These are phyloP conservation scores for Chernovozyma sophiae-reginae DNA, from an alignment of 1,139 yeast species.

Conservation along the genomic window DNA sequence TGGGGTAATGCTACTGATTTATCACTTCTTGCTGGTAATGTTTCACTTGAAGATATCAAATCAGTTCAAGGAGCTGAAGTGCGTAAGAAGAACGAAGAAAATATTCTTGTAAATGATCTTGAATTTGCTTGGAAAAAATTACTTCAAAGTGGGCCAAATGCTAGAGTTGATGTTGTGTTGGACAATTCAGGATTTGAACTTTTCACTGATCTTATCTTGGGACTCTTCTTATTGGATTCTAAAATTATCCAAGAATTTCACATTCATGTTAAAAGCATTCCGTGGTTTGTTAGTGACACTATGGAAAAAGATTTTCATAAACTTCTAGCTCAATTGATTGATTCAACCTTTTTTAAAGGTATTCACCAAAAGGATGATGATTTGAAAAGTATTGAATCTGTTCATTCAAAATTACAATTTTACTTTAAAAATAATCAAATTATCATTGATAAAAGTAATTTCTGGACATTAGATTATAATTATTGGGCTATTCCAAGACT, in stretches of 20 bases:
- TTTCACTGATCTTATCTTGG: constrained; percentile 78
- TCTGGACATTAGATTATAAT: constrained; percentile 80
- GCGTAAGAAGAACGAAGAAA: constrained; percentile 76
- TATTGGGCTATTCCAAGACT: constrained; percentile 61
- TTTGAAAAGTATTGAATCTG: constrained; percentile 24
- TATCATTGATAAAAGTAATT: constrained; percentile 57
- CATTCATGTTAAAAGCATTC: constrained; percentile 84
- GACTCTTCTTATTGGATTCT: constrained; percentile 72
- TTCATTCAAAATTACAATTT: constrained; percentile 47
- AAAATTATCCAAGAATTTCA: constrained; percentile 59
- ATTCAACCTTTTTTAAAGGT: constrained; percentile 49
- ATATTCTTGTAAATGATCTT: constrained; percentile 76
- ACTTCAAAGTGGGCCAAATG: constrained; percentile 15
- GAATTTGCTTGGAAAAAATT: constrained; percentile 59
- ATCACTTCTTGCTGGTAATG: constrained; percentile 78
- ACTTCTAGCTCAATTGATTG: constrained; percentile 55
- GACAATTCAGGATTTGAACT: constrained; percentile 96
- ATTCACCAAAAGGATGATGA: constrained; percentile 25
- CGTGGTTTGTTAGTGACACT: constrained; percentile 98
- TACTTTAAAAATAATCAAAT: constrained; percentile 52
- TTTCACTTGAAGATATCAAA: constrained; percentile 77
- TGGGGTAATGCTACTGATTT: constrained; percentile 99
- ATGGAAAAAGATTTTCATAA: constrained; percentile 73
- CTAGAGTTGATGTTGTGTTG: constrained; percentile 76
- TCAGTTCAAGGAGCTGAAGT: constrained; percentile 89